Percentiles rank a stretch among this genome's conserved stretches.
Evolutionary conservation across 495 filamentous ascomycete species (phyloP).

Genomic region (Beverwykella pulmonaria): DNA sequence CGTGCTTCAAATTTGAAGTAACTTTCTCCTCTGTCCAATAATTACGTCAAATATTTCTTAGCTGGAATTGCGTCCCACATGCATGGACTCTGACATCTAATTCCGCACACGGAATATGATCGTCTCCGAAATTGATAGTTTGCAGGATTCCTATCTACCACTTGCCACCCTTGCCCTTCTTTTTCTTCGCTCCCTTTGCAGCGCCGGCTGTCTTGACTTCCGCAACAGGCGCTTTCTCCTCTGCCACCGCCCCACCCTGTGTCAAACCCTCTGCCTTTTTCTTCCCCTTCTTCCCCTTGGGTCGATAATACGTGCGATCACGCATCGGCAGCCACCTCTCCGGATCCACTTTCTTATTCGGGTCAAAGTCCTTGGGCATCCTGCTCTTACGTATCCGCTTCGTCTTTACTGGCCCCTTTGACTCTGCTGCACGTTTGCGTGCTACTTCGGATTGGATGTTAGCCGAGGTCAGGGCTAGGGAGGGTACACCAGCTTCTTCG

Average conservation of each 20-base stretch:
- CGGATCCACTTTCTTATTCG: slow-evolving; percentile 75
- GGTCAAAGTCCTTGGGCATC: slow-evolving; percentile 78
- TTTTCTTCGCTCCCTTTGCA: slow-evolving; percentile 32
- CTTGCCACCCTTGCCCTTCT: slow-evolving; percentile 36
- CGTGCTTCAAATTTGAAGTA: too few species aligned
- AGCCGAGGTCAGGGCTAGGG: slow-evolving; percentile 50
- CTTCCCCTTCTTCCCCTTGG: slow-evolving; percentile 90
- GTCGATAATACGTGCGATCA: slow-evolving; percentile 84
- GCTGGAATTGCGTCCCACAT: too few species aligned
- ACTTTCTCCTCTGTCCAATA: too few species aligned
- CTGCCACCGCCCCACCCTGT: slow-evolving; percentile 60
- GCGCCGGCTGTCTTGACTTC: slow-evolving; percentile 1
- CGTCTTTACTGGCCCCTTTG: slow-evolving; percentile 52
- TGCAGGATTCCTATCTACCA: slow-evolving; percentile 32
- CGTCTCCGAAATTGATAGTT: too few species aligned
- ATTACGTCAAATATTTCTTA: too few species aligned
- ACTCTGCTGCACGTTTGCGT: slow-evolving; percentile 52
- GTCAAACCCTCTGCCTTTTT: slow-evolving; percentile 75
- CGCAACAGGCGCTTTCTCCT: slow-evolving; percentile 33
- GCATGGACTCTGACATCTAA: too few species aligned
- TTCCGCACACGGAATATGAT: too few species aligned
- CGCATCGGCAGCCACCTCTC: slow-evolving; percentile 91
- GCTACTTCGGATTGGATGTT: slow-evolving; percentile 56
- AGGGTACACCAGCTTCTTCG: slow-evolving; percentile 74
- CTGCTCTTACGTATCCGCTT: slow-evolving; percentile 69